Conservation (phyloP, 2,329 filamentous ascomycete species). For the Fusarium sp. region DNA sequence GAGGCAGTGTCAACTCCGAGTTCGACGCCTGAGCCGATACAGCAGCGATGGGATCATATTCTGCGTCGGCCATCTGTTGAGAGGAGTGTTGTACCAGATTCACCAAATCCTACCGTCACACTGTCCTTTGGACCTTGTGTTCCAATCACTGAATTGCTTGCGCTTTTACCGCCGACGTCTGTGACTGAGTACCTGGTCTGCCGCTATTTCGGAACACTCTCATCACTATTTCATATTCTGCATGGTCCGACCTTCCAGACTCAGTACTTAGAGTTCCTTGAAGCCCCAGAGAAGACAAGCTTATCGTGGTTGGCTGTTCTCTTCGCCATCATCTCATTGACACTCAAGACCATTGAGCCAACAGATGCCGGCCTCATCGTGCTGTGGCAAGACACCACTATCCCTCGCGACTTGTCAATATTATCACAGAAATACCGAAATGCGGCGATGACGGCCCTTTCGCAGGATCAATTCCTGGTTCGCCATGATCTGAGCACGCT, state of each 20-base stretch:
- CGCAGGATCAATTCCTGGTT: not conserved
- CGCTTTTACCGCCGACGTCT: not conserved
- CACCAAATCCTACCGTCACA: not conserved
- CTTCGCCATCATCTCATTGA: not conserved
- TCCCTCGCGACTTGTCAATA: not conserved
- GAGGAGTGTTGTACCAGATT: not conserved
- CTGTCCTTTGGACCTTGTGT: not conserved
- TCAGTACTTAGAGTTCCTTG: not conserved
- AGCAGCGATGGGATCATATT: conserved; percentile 10
- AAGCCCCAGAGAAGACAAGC: not conserved
- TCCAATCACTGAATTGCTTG: not conserved
- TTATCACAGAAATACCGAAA: not conserved
- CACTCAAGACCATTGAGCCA: not conserved
- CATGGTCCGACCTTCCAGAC: conserved; percentile 8
- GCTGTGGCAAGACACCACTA: not conserved
- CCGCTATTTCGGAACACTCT: not conserved
- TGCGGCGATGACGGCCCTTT: conserved; percentile 3
- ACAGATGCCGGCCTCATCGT: not conserved
- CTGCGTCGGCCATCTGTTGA: not conserved
- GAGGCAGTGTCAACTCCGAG: not conserved
- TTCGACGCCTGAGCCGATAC: not conserved
- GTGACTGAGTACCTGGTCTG: conserved; percentile 1
- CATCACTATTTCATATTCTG: not conserved
- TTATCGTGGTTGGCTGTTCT: conserved; percentile 1
- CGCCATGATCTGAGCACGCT: not conserved